Evolutionary conservation across 1,284 basidiomycete species (phyloP).

Genomic region (Ganoderma sinense): DNA sequence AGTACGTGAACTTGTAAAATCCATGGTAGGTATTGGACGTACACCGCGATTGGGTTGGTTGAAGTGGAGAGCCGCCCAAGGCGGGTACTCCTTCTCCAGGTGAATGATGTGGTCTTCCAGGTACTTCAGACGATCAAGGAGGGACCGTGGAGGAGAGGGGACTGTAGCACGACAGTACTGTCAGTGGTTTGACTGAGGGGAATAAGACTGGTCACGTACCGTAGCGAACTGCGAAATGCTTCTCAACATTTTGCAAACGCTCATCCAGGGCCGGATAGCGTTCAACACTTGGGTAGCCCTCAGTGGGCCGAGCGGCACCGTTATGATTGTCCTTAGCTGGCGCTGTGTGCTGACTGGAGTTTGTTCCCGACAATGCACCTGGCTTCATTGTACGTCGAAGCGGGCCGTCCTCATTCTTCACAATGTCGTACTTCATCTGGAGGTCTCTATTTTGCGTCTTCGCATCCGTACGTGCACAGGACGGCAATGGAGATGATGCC

Average conservation of each 20-base stretch:
- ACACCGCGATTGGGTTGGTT: constrained; percentile 82
- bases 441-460: constrained; percentile 72
- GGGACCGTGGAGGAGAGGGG: constrained; percentile 68
- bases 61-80: constrained; percentile 85
- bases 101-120: constrained; percentile 78
- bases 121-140: constrained; percentile 69
- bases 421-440: constrained; percentile 86
- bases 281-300: constrained; percentile 44
- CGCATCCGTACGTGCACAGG: constrained; percentile 78
- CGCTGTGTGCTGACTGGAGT: constrained; percentile 10
- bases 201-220: constrained; percentile 49
- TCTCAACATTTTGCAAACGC: constrained; percentile 69
- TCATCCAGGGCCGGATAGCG: constrained; percentile 67
- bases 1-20: neutral
- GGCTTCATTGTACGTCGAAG: constrained; percentile 62
- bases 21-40: constrained; percentile 40
- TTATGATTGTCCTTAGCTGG: constrained; percentile 33
- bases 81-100: constrained; percentile 80
- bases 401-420: constrained; percentile 80
- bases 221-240: constrained; percentile 74
- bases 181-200: neutral
- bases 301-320: constrained; percentile 23
- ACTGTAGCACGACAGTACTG: constrained; percentile 50
- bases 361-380: neutral
- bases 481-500: constrained; percentile 41